Evolutionary conservation across 2,329 filamentous ascomycete genomes (phyloP), one percentile per base, ranked within the genome.

Genomic region (Arthroderma sp.): DNA sequence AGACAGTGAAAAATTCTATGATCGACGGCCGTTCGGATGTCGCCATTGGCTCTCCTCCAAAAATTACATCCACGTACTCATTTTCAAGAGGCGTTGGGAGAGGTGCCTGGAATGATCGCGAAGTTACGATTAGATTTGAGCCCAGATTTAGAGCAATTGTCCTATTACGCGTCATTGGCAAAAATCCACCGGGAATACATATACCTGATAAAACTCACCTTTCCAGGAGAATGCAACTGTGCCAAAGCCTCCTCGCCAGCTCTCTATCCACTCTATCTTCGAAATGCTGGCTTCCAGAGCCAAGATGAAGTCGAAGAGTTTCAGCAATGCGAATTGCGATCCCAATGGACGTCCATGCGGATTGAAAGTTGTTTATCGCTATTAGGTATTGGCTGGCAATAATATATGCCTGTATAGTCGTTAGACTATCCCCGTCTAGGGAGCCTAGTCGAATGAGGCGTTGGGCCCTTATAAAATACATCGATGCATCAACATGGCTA

Each of bases 21-120:
- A 65, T 60, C 1, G 65, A 66, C 23, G 65, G 63, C 28, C 62
- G 58, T 9, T 66, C 65, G 8, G 31, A 44, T 7, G 52, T 25
- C 6, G 25, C 2, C 0, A 25, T 43, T 4, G 63, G 53, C 7
- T 43, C 31, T 2, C 51, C 54, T 3, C 58, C 59, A n/a, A 62
- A 64, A 13, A 65, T 58, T 9, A 54, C 21, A 54, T 66, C 65
- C n/a, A 64, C 51, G 44, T 67, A 67, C 55, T 66, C 65, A 1
- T 54, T 60, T n/a, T 66, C 61, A 39, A 61, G 56, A 25, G 66
- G 65, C 0, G 56, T 63, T 13, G 65, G 65, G 9, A 67, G 55
- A 1, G 63, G 62, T 2, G 63, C 56, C 25, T 59, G 59, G 39
- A 61, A 61, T n/a, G 59, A 52, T 33, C 61, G 56, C n/a, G 60